phyloP scores from a whole-genome alignment of 2,329 filamentous ascomycete genomes.

The Phyllachora maydis region DNA sequence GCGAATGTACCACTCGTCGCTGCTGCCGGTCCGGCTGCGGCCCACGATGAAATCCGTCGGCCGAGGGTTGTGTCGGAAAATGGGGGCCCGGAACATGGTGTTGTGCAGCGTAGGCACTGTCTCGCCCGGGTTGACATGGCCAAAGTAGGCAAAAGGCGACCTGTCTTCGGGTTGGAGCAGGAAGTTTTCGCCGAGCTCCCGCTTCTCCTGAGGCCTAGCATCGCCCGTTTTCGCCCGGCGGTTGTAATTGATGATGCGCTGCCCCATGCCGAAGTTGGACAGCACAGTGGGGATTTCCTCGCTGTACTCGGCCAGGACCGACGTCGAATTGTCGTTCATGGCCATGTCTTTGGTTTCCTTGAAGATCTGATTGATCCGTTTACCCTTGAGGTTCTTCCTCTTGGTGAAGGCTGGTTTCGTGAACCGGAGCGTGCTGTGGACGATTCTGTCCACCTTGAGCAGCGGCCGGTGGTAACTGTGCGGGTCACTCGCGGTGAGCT shows the following conservation, averaged over 20 bases:
- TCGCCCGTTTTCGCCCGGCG: constrained; percentile 55
- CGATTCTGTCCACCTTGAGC: constrained; percentile 48
- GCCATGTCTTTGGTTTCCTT: constrained; percentile 63
- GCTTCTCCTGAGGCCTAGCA: constrained; percentile 58
- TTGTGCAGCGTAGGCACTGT: constrained; percentile 84
- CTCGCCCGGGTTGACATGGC: constrained; percentile 78
- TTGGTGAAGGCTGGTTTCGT: constrained; percentile 49
- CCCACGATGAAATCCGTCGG: constrained; percentile 72
- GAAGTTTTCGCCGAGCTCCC: constrained; percentile 72
- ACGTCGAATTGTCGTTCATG: constrained; percentile 71
- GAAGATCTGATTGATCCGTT: constrained; percentile 61
- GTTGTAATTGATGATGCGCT: constrained; percentile 91
- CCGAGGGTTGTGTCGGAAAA: constrained; percentile 71
- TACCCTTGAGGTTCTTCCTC: constrained; percentile 64
- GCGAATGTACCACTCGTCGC: constrained; percentile 62
- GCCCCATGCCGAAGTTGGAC: constrained; percentile 96
- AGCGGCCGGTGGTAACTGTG: constrained; percentile 70
- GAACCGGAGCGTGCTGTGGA: constrained; percentile 51
- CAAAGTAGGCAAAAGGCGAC: constrained; percentile 89
- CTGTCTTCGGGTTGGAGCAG: constrained; percentile 84
- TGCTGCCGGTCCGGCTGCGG: constrained; percentile 62
- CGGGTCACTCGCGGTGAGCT: constrained; percentile 46
- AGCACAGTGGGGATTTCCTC: constrained; percentile 83
- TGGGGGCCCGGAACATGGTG: constrained; percentile 81
- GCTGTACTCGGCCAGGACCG: constrained; percentile 83